These are phyloP conservation scores for Hyphochytrium catenoides DNA, from an alignment of 352 stramenopile species.

Conservation along the genomic window DNA sequence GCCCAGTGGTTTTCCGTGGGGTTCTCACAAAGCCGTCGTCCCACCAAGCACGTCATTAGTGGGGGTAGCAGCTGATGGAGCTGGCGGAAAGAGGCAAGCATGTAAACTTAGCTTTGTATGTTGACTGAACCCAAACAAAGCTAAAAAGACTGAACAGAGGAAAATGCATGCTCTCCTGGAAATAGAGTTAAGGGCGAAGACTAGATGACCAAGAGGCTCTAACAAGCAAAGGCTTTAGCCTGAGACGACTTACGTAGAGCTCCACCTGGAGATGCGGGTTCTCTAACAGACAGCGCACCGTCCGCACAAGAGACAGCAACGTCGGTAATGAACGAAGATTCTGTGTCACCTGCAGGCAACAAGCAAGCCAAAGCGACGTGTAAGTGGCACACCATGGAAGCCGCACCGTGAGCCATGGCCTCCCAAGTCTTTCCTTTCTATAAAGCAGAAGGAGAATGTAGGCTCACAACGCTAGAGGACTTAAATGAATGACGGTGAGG, in stretches of 20 bases:
- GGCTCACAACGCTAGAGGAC: no score
- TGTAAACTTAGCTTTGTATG: no score
- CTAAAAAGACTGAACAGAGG: background rate
- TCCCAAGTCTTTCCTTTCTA: no score
- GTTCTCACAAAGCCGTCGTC: constrained; percentile 60
- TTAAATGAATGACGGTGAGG: no score
- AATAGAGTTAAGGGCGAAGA: background rate
- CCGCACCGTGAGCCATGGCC: no score
- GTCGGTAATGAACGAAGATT: constrained; percentile 44
- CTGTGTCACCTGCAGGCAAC: constrained; percentile 28
- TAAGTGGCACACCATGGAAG: no score
- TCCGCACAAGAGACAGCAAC: constrained; percentile 57
- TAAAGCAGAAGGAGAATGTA: no score
- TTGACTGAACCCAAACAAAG: no score
- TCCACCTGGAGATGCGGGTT: constrained; percentile 78
- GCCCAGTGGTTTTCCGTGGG: constrained; percentile 66
- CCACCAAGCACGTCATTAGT: constrained; percentile 74
- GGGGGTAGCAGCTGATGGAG: constrained; percentile 77
- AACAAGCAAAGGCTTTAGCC: no score
- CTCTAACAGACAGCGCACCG: constrained; percentile 58
- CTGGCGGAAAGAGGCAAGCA: no score
- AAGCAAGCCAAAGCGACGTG: background rate
- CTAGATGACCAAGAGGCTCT: background rate
- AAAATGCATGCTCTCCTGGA: no score
- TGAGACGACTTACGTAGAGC: constrained; percentile 39